A percentile compares a stretch with the other conserved stretches of the same genome.
phyloP scores from a whole-genome alignment of 176 grass and related monocot genomes.

The Phyllostachys edulis region DNA sequence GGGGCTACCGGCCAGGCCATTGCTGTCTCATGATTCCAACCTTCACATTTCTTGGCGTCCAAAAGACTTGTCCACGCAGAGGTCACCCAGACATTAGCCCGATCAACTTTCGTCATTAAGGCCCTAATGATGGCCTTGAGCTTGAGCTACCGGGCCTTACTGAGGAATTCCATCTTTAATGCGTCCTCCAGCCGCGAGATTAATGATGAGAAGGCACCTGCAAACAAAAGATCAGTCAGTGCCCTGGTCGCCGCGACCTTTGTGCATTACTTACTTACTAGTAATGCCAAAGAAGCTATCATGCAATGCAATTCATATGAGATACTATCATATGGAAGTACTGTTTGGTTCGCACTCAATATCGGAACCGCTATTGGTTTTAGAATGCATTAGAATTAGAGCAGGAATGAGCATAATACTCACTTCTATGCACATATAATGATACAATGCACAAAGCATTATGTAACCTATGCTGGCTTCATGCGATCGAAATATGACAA shows the following conservation, averaged over 20 bases:
- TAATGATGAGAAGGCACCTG: constrained; percentile 65
- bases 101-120: not conserved
- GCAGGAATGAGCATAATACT: not conserved
- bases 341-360: not conserved
- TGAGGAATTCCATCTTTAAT: constrained; percentile 49
- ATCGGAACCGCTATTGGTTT: not conserved
- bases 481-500: not conserved
- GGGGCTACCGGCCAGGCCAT: not conserved
- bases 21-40: constrained; percentile 17
- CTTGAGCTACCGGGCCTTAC: constrained; percentile 37
- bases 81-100: not conserved
- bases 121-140: not conserved
- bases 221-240: not conserved
- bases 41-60: not conserved
- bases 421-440: not conserved
- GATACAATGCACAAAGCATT: not conserved
- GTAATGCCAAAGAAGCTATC: not conserved
- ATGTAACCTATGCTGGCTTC: not conserved
- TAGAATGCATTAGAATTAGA: not conserved
- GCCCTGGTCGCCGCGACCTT: not conserved
- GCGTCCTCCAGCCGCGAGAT: constrained; percentile 66
- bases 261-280: not conserved
- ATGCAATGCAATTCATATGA: not conserved
- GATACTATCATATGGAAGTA: not conserved
- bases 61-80: not conserved